Conservation (phyloP, 495 filamentous ascomycete genomes). For the Hypoxylon fragiforme region DNA sequence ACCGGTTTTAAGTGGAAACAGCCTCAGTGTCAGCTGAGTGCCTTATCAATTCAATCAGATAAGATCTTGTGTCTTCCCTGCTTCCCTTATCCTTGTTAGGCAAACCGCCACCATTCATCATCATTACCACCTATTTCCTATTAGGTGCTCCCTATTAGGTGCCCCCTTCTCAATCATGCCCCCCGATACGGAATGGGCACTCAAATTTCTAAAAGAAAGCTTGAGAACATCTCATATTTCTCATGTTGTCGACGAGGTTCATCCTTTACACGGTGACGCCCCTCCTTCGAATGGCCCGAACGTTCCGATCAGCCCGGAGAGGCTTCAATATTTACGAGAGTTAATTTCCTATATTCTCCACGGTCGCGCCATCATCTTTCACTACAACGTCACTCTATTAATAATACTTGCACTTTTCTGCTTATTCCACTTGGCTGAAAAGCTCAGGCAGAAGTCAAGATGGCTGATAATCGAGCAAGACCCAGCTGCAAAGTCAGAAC, state of each 20-base stretch:
- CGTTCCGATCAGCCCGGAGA: constrained; percentile 37
- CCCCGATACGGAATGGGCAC: constrained; percentile 20
- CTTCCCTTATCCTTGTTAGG: neutral
- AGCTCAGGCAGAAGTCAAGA: constrained; percentile 20
- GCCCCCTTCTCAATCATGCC: too few relatives aligned
- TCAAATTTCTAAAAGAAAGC: constrained; percentile 26
- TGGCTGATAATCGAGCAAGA: constrained; percentile 26
- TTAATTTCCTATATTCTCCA: constrained; percentile 40
- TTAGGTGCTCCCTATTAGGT: too few relatives aligned
- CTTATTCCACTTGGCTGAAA: constrained; percentile 33
- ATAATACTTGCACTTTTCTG: constrained; percentile 34
- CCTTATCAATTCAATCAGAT: constrained; percentile 32
- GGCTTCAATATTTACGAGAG: constrained; percentile 38
- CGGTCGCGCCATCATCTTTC: constrained; percentile 38
- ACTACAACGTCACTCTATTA: constrained; percentile 43
- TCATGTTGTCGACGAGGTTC: constrained; percentile 5
- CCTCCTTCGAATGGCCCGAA: constrained; percentile 9
- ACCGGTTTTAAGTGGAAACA: too few relatives aligned
- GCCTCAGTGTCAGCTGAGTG: too few relatives aligned
- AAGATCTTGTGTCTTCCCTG: constrained; percentile 27
- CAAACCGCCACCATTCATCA: neutral
- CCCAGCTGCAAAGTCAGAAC: neutral
- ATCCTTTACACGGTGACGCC: constrained; percentile 4
- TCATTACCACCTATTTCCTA: constrained; percentile 1
- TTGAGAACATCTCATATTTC: constrained; percentile 26